These are phyloP conservation scores for Flaveria brownii DNA, from an alignment of 129 eudicot species.

Conservation along the genomic window DNA sequence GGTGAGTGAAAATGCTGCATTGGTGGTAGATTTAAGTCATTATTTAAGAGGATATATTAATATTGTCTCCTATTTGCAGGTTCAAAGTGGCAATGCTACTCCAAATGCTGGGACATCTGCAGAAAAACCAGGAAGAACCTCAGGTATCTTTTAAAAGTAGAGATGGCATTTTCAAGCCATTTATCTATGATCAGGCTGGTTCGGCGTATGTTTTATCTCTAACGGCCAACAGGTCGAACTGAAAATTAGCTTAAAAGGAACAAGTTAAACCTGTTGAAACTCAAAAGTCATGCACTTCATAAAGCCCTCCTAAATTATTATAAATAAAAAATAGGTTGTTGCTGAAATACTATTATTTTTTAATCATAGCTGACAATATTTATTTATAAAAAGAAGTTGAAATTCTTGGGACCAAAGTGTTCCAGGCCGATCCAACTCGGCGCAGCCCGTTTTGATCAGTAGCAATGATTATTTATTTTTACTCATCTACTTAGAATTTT, in stretches of 20 bases:
- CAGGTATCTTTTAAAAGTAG: conserved; percentile 51
- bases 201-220: background rate
- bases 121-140: conserved; percentile 74
- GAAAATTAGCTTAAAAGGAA: background rate
- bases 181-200: background rate
- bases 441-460: background rate
- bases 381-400: background rate
- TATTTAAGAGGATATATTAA: conserved; percentile 4
- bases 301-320: background rate
- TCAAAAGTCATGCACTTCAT: background rate
- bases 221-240: background rate
- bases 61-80: conserved; percentile 41
- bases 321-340: background rate
- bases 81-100: conserved; percentile 56
- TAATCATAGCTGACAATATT: background rate
- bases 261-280: background rate
- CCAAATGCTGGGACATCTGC: conserved; percentile 72
- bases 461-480: background rate
- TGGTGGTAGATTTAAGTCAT: background rate
- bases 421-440: background rate
- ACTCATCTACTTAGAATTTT: background rate
- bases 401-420: background rate
- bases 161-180: background rate
- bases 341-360: background rate
- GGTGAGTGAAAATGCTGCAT: conserved; percentile 43